phyloP scores from a whole-genome alignment of 1,139 yeast genomes.

The Torulaspora globosa region DNA sequence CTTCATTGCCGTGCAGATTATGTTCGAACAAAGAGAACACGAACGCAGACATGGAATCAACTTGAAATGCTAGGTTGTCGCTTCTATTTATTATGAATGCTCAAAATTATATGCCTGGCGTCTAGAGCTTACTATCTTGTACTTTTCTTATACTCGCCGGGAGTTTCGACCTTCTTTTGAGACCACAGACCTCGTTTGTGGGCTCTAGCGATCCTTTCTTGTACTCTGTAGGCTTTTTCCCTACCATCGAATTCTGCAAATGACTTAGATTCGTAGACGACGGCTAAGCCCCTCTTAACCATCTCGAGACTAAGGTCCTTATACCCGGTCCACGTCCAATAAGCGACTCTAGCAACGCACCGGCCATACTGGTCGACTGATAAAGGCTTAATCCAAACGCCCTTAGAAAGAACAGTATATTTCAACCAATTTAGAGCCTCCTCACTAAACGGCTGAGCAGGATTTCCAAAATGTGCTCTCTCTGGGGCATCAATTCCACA shows the following conservation, averaged over 20 bases:
- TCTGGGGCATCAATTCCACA: constrained; percentile 99
- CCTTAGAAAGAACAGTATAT: constrained; percentile 56
- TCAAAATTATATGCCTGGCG: neutral
- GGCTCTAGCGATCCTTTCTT: constrained; percentile 59
- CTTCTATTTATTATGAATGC: neutral
- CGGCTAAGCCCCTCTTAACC: constrained; percentile 77
- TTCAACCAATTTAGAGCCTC: constrained; percentile 82
- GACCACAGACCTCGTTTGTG: constrained; percentile 70
- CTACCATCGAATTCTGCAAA: constrained; percentile 85
- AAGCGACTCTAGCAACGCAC: constrained; percentile 75
- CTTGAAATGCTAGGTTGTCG: constrained; percentile 56
- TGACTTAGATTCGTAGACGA: constrained; percentile 76
- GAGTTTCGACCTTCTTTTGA: constrained; percentile 56
- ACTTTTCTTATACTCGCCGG: constrained; percentile 69
- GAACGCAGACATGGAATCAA: constrained; percentile 82
- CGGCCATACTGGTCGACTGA: constrained; percentile 85
- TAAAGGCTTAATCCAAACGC: constrained; percentile 71
- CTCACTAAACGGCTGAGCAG: constrained; percentile 82
- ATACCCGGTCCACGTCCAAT: constrained; percentile 57
- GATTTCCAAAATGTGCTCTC: constrained; percentile 88
- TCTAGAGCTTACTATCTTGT: neutral
- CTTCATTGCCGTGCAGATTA: constrained; percentile 82
- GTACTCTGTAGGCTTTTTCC: constrained; percentile 52
- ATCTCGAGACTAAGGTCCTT: constrained; percentile 83
- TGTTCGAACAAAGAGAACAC: constrained; percentile 87